Evolutionary conservation across 352 stramenopile species (phyloP).

Genomic region (Globisporangium cederbergense): DNA sequence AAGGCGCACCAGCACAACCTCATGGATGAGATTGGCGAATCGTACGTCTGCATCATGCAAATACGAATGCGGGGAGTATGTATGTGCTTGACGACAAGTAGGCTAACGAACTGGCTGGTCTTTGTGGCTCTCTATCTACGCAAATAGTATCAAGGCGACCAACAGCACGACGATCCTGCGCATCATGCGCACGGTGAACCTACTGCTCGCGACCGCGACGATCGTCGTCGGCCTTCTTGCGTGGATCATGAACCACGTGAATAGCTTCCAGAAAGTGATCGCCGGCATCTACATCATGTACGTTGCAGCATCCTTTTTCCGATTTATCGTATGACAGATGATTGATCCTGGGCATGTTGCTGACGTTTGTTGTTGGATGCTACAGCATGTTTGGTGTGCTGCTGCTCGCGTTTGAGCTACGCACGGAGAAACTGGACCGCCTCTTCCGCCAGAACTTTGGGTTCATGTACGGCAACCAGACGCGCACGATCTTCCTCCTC

Average conservation of each 20-base stretch:
- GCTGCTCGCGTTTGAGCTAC: constrained; percentile 80
- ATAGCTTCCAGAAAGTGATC: constrained; percentile 78
- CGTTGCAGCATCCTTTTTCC: constrained; percentile 13
- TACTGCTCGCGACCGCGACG: constrained; percentile 70
- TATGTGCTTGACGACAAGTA: not conserved
- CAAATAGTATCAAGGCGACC: constrained; percentile 67
- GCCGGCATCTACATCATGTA: constrained; percentile 89
- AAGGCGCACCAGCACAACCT: constrained; percentile 51
- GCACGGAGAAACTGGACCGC: constrained; percentile 75
- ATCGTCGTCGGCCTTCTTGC: constrained; percentile 66
- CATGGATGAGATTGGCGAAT: constrained; percentile 80
- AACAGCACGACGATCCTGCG: constrained; percentile 80
- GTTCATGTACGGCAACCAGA: constrained; percentile 90
- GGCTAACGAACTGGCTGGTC: not conserved
- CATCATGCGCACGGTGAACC: constrained; percentile 75
- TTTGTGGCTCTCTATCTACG: not conserved
- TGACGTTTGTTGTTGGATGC: constrained; percentile 5
- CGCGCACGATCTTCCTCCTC: constrained; percentile 83
- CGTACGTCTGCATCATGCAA: constrained; percentile 21
- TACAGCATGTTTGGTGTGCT: constrained; percentile 75
- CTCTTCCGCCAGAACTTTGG: constrained; percentile 85
- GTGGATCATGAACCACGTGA: constrained; percentile 79
- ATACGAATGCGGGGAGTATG: not conserved
- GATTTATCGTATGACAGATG: not conserved
- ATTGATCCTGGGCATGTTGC: not conserved